Base-by-base conservation (phyloP, 164 flowering plant genomes). In the Echeveria elegans region DNA sequence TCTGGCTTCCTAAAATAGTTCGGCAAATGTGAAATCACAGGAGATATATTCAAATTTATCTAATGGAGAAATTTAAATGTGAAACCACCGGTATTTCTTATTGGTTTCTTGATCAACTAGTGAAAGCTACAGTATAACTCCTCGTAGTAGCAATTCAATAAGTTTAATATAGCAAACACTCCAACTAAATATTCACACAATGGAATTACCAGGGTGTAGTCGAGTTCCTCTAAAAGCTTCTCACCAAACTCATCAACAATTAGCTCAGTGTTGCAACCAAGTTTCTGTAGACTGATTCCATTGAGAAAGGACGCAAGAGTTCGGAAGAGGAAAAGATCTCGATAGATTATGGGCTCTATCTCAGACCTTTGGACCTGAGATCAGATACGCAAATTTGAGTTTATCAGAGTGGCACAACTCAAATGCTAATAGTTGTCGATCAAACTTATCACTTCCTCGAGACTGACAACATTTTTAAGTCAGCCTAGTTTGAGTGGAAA, bases 241-340 rank as follows among this genome's bases (percentile, higher is more conserved):
- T 94, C 98, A 69, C 98, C 97, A 76, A 94, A 94, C 77, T 90
- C 98, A 82, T 94, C 98, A 76, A 94, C 96, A 60, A 94, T 94
- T 71, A 94, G 88, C 82, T 94, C 98, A 19, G 98, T 95, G 73
- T 94, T 94, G 79, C 98, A 94, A 24, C 98, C 98, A 72, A 94
- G 77, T 74, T 94, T 94, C 76, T 89, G 93, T 30, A 94, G 80
- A 81, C 97, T 94, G 69, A 94, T 80, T 56, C 97, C 98, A 72
- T 94, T 94, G 78, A 94, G 82, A 75, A 94, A 91, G 64, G 97
- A 94, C 61, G 98, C 98, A 63, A 90, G 89, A 65, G 86, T 94
- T 16, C 98, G 88, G 73, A 94, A 94, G 23, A 94, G 86, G 75
- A 94, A 94, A 65, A 94, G 97, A 79, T 94, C 98, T 47, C 96